These are phyloP conservation scores for Podospora anserina DNA, from an alignment of 495 filamentous ascomycete genomes.

Conservation along the genomic window DNA sequence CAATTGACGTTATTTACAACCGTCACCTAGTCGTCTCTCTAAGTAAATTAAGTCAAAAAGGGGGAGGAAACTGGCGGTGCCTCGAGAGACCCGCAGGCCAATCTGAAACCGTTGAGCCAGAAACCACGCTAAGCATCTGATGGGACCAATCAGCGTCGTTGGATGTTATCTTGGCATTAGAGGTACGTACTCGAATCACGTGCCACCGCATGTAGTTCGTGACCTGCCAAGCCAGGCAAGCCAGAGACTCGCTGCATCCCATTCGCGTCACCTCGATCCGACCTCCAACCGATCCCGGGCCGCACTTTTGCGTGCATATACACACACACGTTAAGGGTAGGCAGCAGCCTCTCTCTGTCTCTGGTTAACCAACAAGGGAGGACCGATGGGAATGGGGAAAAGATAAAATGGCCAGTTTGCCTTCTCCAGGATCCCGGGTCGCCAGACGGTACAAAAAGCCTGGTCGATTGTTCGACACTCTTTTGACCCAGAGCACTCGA, in stretches of 20 bases:
- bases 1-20: conserved; percentile 1
- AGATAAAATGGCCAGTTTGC: neutral
- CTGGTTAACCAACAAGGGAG: neutral
- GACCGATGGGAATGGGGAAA: neutral
- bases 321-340: neutral
- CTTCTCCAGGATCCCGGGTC: neutral
- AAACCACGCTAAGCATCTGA: neutral
- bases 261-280: neutral
- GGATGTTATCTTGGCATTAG: neutral
- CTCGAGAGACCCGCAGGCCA: neutral
- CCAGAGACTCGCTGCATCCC: neutral
- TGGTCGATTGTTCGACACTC: neutral
- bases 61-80: conserved; percentile 11
- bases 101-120: conserved; percentile 15
- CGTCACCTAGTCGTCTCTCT: neutral
- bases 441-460: neutral
- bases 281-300: neutral
- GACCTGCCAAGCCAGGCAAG: neutral
- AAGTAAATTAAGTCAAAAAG: conserved; percentile 13
- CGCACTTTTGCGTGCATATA: neutral
- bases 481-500: neutral
- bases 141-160: conserved; percentile 10
- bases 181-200: conserved; percentile 2
- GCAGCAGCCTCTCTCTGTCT: neutral
- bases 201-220: conserved; percentile 12